phyloP scores from a whole-genome alignment of 139 green algal genomes.

The Dunaliella primolecta region DNA sequence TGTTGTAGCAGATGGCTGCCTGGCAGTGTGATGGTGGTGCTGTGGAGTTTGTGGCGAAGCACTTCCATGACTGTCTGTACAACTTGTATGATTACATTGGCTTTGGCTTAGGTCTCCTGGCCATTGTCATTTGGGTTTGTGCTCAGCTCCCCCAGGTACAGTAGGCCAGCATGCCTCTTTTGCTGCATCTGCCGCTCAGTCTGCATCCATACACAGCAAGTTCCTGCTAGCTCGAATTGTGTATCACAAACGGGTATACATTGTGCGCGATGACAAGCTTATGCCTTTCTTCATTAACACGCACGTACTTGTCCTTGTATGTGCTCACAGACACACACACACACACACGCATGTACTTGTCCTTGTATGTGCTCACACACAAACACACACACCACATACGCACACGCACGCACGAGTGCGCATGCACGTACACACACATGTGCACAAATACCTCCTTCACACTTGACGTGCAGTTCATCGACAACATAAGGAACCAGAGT shows the following conservation, averaged over 20 bases:
- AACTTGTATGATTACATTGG: conserved; percentile 53
- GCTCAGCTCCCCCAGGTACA: conserved; percentile 42
- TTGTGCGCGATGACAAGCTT: no score
- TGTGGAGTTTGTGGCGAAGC: not conserved
- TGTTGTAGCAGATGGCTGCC: not conserved
- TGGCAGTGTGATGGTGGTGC: not conserved
- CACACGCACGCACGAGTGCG: no score
- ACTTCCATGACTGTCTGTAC: conserved; percentile 60
- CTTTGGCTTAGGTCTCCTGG: conserved; percentile 61
- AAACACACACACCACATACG: not conserved
- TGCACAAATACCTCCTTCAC: not conserved
- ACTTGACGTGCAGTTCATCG: conserved; percentile 80
- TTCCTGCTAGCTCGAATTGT: no score
- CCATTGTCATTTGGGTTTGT: conserved; percentile 62
- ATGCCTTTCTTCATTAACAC: no score
- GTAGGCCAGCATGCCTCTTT: no score
- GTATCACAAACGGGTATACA: no score
- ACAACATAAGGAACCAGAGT: conserved; percentile 74
- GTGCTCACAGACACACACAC: not conserved
- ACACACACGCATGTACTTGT: not conserved
- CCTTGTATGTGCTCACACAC: no score
- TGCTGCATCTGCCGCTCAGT: no score
- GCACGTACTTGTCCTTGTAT: no score
- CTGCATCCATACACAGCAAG: no score
- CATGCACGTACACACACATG: not conserved